Conservation (phyloP, 1,284 basidiomycete genomes). For the Boletus sp. region DNA sequence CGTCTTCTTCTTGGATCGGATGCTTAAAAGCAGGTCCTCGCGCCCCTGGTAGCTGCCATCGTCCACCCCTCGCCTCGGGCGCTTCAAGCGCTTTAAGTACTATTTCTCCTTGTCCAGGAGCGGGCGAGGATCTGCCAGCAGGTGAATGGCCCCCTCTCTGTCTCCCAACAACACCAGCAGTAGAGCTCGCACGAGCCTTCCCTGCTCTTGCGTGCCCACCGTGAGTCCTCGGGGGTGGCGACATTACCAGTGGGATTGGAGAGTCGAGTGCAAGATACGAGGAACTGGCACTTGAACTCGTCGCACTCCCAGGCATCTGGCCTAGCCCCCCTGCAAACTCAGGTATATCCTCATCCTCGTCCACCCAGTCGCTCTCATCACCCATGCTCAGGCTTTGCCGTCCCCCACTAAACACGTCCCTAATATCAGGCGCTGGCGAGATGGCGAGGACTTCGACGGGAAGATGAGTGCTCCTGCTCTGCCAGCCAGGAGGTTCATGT, state of each 20-base stretch:
- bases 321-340: constrained; percentile 76
- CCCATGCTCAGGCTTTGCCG: constrained; percentile 55
- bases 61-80: constrained; percentile 36
- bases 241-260: constrained; percentile 35
- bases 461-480: constrained; percentile 61
- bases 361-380: constrained; percentile 81
- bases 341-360: constrained; percentile 74
- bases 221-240: constrained; percentile 41
- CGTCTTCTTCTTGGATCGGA: constrained; percentile 74
- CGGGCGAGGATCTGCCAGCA: constrained; percentile 52
- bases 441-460: constrained; percentile 71
- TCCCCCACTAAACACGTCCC: constrained; percentile 69
- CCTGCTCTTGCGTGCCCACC: constrained; percentile 22
- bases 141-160: constrained; percentile 55
- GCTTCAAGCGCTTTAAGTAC: constrained; percentile 44
- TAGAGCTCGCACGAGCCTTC: constrained; percentile 23
- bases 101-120: constrained; percentile 45
- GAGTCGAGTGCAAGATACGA: constrained; percentile 29
- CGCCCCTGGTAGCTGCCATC: constrained; percentile 60
- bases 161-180: constrained; percentile 22
- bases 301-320: constrained; percentile 51
- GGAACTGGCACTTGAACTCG: constrained; percentile 25
- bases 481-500: constrained; percentile 79
- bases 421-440: constrained; percentile 57
- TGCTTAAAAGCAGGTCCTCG: constrained; percentile 63